Conservation (phyloP, 2,329 filamentous ascomycete species). For the Penicillium sp. region DNA sequence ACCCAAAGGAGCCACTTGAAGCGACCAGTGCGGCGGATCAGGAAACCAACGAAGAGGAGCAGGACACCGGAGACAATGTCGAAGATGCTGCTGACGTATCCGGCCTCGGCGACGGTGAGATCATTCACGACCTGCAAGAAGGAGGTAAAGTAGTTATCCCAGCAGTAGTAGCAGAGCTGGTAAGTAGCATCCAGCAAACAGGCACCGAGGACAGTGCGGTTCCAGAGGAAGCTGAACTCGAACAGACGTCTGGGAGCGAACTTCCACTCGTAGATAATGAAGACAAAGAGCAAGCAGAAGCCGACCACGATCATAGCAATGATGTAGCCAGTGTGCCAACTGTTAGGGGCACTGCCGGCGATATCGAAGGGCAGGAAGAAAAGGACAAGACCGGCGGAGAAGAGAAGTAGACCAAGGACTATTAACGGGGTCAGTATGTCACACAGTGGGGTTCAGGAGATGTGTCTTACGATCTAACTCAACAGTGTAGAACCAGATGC, state of each 20-base stretch:
- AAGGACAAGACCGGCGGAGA: slow-evolving; percentile 61
- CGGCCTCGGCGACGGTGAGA: slow-evolving; percentile 31
- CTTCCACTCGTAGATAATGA: slow-evolving; percentile 55
- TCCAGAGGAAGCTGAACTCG: slow-evolving; percentile 40
- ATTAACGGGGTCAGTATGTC: neutral
- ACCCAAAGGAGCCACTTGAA: slow-evolving; percentile 58
- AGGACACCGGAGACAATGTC: slow-evolving; percentile 58
- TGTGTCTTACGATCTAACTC: slow-evolving; percentile 58
- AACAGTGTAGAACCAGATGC: slow-evolving; percentile 53
- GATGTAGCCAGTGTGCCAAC: slow-evolving; percentile 48
- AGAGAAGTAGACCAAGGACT: slow-evolving; percentile 61
- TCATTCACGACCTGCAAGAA: slow-evolving; percentile 32
- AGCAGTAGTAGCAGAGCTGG: slow-evolving; percentile 35
- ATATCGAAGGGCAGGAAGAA: slow-evolving; percentile 51
- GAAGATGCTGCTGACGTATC: slow-evolving; percentile 50
- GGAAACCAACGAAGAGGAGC: slow-evolving; percentile 55
- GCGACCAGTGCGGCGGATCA: slow-evolving; percentile 52
- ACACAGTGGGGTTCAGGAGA: neutral
- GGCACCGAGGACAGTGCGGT: slow-evolving; percentile 32
- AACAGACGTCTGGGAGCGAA: slow-evolving; percentile 51
- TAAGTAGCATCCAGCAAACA: slow-evolving; percentile 31
- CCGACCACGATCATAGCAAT: slow-evolving; percentile 57
- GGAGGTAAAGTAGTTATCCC: slow-evolving; percentile 29
- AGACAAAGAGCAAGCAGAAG: slow-evolving; percentile 53
- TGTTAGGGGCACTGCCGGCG: slow-evolving; percentile 35